Evolutionary conservation across 2,329 filamentous ascomycete genomes (phyloP).

Genomic region (Periglandula ipomoeae): DNA sequence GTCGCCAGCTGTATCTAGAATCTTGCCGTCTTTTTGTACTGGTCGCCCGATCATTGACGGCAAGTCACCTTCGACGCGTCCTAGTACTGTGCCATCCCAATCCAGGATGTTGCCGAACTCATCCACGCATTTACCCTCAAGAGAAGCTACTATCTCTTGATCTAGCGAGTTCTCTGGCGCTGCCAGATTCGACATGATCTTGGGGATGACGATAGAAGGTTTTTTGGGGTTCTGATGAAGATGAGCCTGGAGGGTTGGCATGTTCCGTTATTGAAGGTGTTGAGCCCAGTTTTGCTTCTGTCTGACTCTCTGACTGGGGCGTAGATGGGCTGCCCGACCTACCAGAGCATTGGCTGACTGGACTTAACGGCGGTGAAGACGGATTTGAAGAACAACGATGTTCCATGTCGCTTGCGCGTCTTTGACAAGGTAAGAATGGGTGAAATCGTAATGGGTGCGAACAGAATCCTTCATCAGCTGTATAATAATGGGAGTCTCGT

Average conservation of each 20-base stretch:
- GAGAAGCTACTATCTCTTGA: constrained; percentile 24
- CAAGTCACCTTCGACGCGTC: constrained; percentile 43
- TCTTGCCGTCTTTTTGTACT: constrained; percentile 35
- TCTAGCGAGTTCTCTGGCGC: constrained; percentile 21
- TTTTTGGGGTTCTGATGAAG: no score
- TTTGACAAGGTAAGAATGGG: no score
- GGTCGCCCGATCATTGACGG: constrained; percentile 44
- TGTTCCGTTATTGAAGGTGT: neutral
- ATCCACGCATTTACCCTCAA: constrained; percentile 40
- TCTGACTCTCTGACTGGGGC: neutral
- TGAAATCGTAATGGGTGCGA: no score
- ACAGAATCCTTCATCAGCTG: no score
- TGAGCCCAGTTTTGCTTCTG: neutral
- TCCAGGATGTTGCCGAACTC: constrained; percentile 46
- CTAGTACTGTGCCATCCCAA: constrained; percentile 39
- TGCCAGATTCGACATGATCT: constrained; percentile 29
- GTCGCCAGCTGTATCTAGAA: constrained; percentile 70
- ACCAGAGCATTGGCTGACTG: no score
- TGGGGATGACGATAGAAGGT: neutral
- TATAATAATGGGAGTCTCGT: no score
- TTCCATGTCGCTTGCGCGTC: no score
- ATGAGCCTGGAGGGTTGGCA: neutral
- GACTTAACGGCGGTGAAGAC: no score
- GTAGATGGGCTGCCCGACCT: no score
- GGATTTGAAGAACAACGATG: no score